These are phyloP conservation scores for Salix dunnii DNA, from an alignment of 345 rosid genomes.

Conservation along the genomic window DNA sequence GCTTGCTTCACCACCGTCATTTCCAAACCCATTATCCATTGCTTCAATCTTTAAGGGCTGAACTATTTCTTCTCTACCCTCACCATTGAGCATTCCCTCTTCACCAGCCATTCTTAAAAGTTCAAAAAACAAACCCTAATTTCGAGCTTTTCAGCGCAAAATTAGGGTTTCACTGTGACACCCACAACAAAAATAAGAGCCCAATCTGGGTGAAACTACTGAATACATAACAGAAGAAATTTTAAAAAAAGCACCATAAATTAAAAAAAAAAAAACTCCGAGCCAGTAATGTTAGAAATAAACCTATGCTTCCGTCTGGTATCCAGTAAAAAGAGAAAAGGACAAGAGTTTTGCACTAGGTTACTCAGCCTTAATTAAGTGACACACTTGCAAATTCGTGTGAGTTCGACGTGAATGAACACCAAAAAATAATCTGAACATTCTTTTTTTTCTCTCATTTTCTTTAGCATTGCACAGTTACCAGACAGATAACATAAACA, in stretches of 20 bases:
- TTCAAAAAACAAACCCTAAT: slow-evolving; percentile 13
- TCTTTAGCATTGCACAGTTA: background rate
- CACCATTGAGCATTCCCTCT: slow-evolving; percentile 44
- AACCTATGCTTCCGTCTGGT: background rate
- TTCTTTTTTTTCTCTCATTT: background rate
- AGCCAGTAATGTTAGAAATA: background rate
- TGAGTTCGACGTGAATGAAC: background rate
- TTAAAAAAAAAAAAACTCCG: background rate
- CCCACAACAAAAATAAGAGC: slow-evolving; percentile 10
- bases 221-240: slow-evolving; percentile 5
- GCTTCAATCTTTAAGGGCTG: slow-evolving; percentile 33
- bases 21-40: slow-evolving; percentile 35
- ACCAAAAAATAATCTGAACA: too few species aligned
- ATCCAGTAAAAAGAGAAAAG: background rate
- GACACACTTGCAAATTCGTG: slow-evolving; percentile 9
- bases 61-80: slow-evolving; percentile 25
- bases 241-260: background rate
- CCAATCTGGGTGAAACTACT: slow-evolving; percentile 5
- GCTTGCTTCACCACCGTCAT: slow-evolving; percentile 37
- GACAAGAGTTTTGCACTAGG: background rate
- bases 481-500: slow-evolving; percentile 7
- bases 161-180: slow-evolving; percentile 36
- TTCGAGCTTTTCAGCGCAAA: slow-evolving; percentile 19
- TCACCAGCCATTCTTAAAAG: slow-evolving; percentile 38
- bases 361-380: slow-evolving; percentile 12